A percentile compares a stretch with the other conserved stretches of the same genome.
These are phyloP conservation scores for Eremothecium gossypii DNA, from an alignment of 1,139 yeast species.

Conservation along the genomic window DNA sequence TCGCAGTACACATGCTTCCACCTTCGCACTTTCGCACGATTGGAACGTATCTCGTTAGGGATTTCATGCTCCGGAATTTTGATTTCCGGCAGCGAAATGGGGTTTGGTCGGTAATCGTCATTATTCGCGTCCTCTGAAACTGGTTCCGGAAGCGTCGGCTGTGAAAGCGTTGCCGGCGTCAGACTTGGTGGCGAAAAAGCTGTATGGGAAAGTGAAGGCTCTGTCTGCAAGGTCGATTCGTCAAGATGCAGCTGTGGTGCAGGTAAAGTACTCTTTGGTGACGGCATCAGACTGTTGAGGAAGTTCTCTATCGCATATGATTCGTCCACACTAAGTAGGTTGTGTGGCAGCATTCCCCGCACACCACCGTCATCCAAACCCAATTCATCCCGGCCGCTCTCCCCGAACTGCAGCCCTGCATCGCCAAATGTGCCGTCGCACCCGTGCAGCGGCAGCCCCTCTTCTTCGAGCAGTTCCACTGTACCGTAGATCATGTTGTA, in stretches of 20 bases:
- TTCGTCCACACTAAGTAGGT: slow-evolving; percentile 25
- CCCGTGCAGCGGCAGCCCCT: too few species aligned
- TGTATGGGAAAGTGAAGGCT: not conserved
- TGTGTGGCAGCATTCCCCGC: slow-evolving; percentile 3
- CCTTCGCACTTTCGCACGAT: slow-evolving; percentile 19
- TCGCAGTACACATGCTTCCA: slow-evolving; percentile 31
- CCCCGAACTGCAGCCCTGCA: not conserved
- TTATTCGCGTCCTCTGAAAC: not conserved
- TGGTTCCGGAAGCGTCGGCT: not conserved
- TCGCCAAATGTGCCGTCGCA: not conserved
- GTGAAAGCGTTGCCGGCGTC: slow-evolving; percentile 5
- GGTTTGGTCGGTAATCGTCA: slow-evolving; percentile 7
- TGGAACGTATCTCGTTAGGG: slow-evolving; percentile 17
- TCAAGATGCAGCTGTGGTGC: not conserved
- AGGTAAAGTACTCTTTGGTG: not conserved
- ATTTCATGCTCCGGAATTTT: slow-evolving; percentile 17
- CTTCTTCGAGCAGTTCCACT: not conserved
- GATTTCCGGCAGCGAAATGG: slow-evolving; percentile 21
- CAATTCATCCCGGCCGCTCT: not conserved
- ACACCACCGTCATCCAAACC: not conserved
- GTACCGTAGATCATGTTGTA: slow-evolving; percentile 21
- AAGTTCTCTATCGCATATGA: slow-evolving; percentile 28
- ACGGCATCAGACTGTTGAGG: slow-evolving; percentile 22
- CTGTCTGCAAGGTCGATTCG: not conserved
- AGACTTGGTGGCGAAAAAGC: slow-evolving; percentile 1